A percentile compares a stretch with the other conserved stretches of the same genome.
Evolutionary conservation across 257 asterid species (phyloP).

Genomic region (Solanum medicagineum): DNA sequence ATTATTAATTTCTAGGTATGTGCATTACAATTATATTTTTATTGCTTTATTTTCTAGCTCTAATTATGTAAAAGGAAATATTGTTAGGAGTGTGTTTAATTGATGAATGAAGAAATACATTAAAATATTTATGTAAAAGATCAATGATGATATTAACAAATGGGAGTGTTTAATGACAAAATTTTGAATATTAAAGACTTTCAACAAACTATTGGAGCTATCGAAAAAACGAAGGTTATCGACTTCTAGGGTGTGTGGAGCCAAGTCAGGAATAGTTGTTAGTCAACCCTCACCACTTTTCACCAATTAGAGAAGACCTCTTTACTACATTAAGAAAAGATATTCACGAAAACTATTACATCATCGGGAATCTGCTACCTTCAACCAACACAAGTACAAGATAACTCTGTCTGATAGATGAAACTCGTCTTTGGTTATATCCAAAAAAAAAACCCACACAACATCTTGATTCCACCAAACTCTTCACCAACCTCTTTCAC

Average conservation of each 20-base stretch:
- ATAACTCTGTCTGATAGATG: not conserved
- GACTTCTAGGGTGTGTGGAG: not conserved
- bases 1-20: no score
- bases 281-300: not conserved
- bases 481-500: not conserved
- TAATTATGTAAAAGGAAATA: not conserved
- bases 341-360: not conserved
- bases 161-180: not conserved
- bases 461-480: not conserved
- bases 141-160: not conserved
- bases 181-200: not conserved
- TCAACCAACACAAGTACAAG: not conserved
- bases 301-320: not conserved
- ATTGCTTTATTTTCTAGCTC: not conserved
- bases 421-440: not conserved
- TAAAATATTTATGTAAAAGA: not conserved
- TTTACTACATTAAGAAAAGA: no score
- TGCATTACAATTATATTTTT: not conserved
- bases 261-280: not conserved
- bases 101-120: not conserved
- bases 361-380: not conserved
- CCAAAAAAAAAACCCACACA: not conserved
- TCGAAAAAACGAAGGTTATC: not conserved
- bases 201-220: no score
- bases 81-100: not conserved